Base-by-base conservation (phyloP, 2,329 filamentous ascomycete genomes). In the Fusarium sororula region DNA sequence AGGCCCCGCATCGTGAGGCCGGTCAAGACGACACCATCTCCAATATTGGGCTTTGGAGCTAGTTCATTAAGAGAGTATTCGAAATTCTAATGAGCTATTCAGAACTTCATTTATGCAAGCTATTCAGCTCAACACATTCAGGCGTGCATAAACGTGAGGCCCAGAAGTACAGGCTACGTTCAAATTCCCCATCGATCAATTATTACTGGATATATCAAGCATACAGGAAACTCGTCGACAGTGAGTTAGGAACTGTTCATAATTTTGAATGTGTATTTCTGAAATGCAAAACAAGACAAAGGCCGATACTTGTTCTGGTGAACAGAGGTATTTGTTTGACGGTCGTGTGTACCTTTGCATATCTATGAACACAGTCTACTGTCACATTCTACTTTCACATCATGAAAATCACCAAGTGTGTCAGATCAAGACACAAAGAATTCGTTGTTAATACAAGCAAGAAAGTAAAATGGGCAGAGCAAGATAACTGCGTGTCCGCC, bases 221-320 rank as follows among this genome's bases (percentile, higher is more conserved):
- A 17, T 17, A 1, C 22, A 17, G 14, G 14, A 42, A n/a, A 17
- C 41, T 4, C 14, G 14, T n/a, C 0, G 3, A 7, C 9, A 6
- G 41, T n/a, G 0, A 17, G 14, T 5, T 24, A 6, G 5, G 15
- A 11, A 12, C n/a, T 18, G 15, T 18, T 17, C n/a, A 3, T 0
- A 24, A 20, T 10, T 9, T 1, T 45, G 17, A 4, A 26, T 26
- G 6, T 7, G 3, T 11, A 1, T 15, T 15, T 28, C 18, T 28
- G 7, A 3, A 22, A 28, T 9, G 6, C 0, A 28, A 22, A 10
- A 18, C 13, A 47, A 13, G 13, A 3, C 18, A 47, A 15, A 22
- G 26, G 13, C 6, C 6, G 6, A 28, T 3, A 47, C 26, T 4
- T 28, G 13, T 28, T 14, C 13, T 3, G 4, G 13, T 28, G 18